Evolutionary conservation across 148 eudicot species (phyloP), one percentile per base, ranked within the genome.

Genomic region (Vaccinium vitisidaea): DNA sequence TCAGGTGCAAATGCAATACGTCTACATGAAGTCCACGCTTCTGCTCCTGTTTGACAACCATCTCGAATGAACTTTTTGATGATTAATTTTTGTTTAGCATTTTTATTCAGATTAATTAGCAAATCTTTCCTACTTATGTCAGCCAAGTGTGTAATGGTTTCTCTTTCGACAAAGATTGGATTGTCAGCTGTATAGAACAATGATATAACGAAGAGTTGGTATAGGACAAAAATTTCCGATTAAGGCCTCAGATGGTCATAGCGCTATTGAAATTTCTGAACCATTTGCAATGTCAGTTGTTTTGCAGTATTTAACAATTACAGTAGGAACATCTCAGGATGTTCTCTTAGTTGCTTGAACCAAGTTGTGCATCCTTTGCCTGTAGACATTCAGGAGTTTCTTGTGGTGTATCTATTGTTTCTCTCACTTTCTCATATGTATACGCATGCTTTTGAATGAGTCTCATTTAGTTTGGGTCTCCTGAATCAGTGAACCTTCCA

Each of bases 401-500:
- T 23, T 12, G 6, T 15, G 61, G 21, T 25, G 43, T 82, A 4
- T 49, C 23, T 61, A 65, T 46, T 81, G 25, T 30, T 6, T 30
- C 25, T 30, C 43, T 59, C 21, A 9, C 43, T 27, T 59, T 30
- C 23, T 6, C n/a, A 59, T 39, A 30, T 59, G 25, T 59, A 80
- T 59, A n/a, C 46, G 15, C 30, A 18, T 48, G 61, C 49, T 30
- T 39, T 73, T 21, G 4, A 21, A 10, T 23, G 23, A 10, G 6
- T 27, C 25, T 83, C 52, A 25, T 46, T 16, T 46, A 55, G 56
- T 67, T 56, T 46, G 32, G 77, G 55, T 61, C 7, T 36, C 49
- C 70, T 75, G 8, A 53, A 59, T 79, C 83, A 61, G 53, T 86
- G 77, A 12, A 30, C 12, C 36, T 79, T 21, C 2, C 75, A 23